Evolutionary conservation across 2,329 filamentous ascomycete genomes (phyloP), one percentile per base, ranked within the genome.

Genomic region (Aspergillus ruber): DNA sequence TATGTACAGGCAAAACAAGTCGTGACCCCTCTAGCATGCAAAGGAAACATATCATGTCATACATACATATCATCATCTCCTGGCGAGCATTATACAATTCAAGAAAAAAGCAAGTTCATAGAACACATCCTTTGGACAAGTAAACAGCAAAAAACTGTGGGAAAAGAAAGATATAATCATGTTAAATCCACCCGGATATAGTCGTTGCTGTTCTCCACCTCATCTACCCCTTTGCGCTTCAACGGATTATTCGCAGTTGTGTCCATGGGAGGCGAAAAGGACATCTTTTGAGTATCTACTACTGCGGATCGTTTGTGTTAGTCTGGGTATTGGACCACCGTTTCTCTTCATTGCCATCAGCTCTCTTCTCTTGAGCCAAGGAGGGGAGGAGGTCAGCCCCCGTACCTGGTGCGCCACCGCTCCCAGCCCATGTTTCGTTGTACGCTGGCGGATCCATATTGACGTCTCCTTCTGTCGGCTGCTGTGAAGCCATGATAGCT

Each of bases 151-250:
- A 20, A 20, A 20, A 2, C 6, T 9, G 10, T 21, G 17, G 8
- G 12, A 18, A 39, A 18, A 17, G 6, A 17, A 36, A 3, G 17
- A 36, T 1, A 18, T 18, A 9, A n/a, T 18, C 17, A 36, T 17
- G 33, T 36, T 4, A 18, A 36, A 36, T 36, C 17, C 33, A 36
- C 17, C 33, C 17, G 33, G 17, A n/a, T n/a, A 6, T 41, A 17
- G 6, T 38, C 8, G 6, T 12, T 18, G n/a, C 3, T 18, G 13
- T 10, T 6, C 18, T 55, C 46, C 41, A 46, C 45, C n/a, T 54
- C 54, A 20, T 51, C 57, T 18, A 52, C 50, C 18, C 56, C 59
- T 51, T 68, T 68, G 42, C 66, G 64, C 50, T 69, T 69, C 41
- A 68, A 48, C 42, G 62, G 66, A 50, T 67, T 67, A 42, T 50